Conservation (phyloP, 306 rosid genomes). For the Vachellia collinsii region DNA sequence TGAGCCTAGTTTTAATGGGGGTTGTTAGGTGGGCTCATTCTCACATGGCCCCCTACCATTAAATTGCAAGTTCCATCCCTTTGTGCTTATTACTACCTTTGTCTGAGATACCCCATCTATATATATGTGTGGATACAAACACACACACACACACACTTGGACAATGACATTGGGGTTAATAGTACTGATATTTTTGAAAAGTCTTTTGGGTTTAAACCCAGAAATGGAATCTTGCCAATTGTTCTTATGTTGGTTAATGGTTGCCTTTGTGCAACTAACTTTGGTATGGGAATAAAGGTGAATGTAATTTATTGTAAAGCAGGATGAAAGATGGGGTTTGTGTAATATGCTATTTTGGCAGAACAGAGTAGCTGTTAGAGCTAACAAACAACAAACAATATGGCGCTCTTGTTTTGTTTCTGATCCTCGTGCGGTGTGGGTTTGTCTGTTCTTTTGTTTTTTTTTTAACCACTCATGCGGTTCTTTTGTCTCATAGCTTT, state of each 20-base stretch:
- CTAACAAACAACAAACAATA: slow-evolving; percentile 20
- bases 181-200: background rate
- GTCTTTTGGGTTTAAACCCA: slow-evolving; percentile 3
- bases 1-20: slow-evolving; percentile 29
- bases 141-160: background rate
- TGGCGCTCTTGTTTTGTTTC: slow-evolving; percentile 1
- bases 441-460: background rate
- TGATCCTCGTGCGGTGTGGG: slow-evolving; percentile 1
- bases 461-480: background rate
- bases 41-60: slow-evolving; percentile 43
- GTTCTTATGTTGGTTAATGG: slow-evolving; percentile 25
- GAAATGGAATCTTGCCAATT: slow-evolving; percentile 1
- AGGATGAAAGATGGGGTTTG: slow-evolving; percentile 24
- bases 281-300: slow-evolving; percentile 28
- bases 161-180: background rate
- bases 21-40: slow-evolving; percentile 35
- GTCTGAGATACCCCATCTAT: slow-evolving; percentile 2
- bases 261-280: slow-evolving; percentile 32
- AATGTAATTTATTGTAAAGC: slow-evolving; percentile 24
- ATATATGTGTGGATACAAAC: too few relatives aligned
- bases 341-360: slow-evolving; percentile 9
- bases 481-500: slow-evolving; percentile 14
- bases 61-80: slow-evolving; percentile 16
- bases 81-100: slow-evolving; percentile 15
- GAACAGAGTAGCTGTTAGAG: slow-evolving; percentile 11